Evolutionary conservation across 805 yeast species (phyloP).

Genomic region (Phaffomyces thermotolerans): DNA sequence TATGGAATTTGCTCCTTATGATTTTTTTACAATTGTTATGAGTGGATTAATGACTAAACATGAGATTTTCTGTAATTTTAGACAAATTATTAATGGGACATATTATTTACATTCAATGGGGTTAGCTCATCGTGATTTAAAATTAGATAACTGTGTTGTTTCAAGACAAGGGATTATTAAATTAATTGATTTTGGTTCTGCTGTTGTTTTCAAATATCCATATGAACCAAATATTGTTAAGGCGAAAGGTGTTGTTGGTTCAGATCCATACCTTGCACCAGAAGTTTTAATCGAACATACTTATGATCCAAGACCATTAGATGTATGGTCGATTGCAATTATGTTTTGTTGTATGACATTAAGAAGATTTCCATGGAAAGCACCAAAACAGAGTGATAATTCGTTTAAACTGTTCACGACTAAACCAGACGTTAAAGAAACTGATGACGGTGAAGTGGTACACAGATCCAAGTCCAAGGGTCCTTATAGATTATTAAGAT

Average conservation of each 20-base stretch:
- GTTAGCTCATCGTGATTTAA: slow-evolving; percentile 87
- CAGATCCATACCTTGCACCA: slow-evolving; percentile 94
- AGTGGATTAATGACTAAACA: slow-evolving; percentile 64
- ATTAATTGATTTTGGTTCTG: slow-evolving; percentile 89
- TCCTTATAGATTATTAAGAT: slow-evolving; percentile 62
- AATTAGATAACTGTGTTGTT: slow-evolving; percentile 90
- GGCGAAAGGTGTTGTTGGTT: slow-evolving; percentile 86
- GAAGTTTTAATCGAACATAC: slow-evolving; percentile 56
- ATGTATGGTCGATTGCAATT: slow-evolving; percentile 90
- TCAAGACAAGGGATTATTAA: slow-evolving; percentile 67
- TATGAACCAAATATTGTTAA: slow-evolving; percentile 48
- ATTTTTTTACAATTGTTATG: slow-evolving; percentile 91
- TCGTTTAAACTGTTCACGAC: slow-evolving; percentile 64
- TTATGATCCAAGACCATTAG: slow-evolving; percentile 85
- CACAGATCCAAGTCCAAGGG: slow-evolving; percentile 47
- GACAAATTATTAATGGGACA: slow-evolving; percentile 73
- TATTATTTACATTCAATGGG: slow-evolving; percentile 72
- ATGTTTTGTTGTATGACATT: slow-evolving; percentile 87
- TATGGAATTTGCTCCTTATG: slow-evolving; percentile 91
- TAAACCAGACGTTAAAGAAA: slow-evolving; percentile 25
- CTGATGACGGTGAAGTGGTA: slow-evolving; percentile 7
- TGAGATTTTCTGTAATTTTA: slow-evolving; percentile 76
- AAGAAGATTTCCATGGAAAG: slow-evolving; percentile 91
- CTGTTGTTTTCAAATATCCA: slow-evolving; percentile 71
- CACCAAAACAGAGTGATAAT: slow-evolving; percentile 72